Conservation (phyloP, 768 basidiomycete genomes). For the Phylloporus arenicola region DNA sequence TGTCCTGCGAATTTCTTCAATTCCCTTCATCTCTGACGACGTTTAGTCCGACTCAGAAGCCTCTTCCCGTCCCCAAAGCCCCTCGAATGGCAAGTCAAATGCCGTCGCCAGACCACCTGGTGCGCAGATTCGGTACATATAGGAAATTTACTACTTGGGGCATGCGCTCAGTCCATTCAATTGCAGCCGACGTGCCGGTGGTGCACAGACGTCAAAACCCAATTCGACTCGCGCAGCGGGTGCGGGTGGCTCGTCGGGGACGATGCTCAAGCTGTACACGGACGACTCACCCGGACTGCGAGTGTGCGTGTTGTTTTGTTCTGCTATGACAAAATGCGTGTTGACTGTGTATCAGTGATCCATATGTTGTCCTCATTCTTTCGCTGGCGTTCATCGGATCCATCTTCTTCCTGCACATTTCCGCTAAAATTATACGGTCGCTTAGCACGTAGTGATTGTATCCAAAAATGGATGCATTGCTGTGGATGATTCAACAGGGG, state of each 20-base stretch:
- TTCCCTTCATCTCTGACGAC: not conserved
- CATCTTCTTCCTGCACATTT: slow-evolving; percentile 98
- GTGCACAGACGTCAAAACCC: slow-evolving; percentile 60
- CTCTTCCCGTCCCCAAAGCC: slow-evolving; percentile 39
- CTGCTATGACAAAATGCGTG: not conserved
- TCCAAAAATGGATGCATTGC: not conserved
- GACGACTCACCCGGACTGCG: slow-evolving; percentile 96
- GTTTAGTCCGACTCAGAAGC: slow-evolving; percentile 80
- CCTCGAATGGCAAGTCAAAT: slow-evolving; percentile 37
- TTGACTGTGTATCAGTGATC: slow-evolving; percentile 55
- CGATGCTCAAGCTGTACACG: slow-evolving; percentile 98
- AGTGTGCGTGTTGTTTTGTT: slow-evolving; percentile 62
- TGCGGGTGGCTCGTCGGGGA: slow-evolving; percentile 93
- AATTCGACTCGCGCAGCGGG: slow-evolving; percentile 89
- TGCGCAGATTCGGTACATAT: slow-evolving; percentile 71
- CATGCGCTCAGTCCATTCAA: not conserved
- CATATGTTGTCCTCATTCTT: slow-evolving; percentile 92
- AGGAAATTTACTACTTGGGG: not conserved
- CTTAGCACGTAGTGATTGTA: slow-evolving; percentile 63
- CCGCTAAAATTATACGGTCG: slow-evolving; percentile 87
- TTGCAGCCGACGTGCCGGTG: slow-evolving; percentile 67
- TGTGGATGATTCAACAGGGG: not conserved
- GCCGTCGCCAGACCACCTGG: slow-evolving; percentile 70
- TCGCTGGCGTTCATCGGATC: slow-evolving; percentile 96
- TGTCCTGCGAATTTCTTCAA: slow-evolving; percentile 5